Evolutionary conservation across 805 yeast species (phyloP).

Genomic region (Nakazawaea laoshanensis): DNA sequence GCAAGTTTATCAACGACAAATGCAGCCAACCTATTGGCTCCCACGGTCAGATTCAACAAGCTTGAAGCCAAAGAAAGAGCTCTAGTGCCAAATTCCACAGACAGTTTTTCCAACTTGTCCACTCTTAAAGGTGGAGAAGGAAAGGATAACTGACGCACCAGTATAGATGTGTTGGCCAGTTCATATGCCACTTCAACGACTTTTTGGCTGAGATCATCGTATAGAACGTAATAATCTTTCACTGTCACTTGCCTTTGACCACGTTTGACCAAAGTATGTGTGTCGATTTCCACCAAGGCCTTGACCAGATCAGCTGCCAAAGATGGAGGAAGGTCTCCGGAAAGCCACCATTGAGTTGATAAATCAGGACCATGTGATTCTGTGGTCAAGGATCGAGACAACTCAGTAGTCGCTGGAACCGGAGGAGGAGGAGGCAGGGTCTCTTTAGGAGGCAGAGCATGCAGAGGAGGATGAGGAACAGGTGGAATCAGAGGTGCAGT

Average conservation of each 20-base stretch:
- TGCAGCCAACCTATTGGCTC: constrained; percentile 7
- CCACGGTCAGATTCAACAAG: constrained; percentile 21
- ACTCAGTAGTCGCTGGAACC: neutral
- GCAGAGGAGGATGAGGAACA: neutral
- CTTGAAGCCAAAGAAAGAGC: constrained; percentile 38
- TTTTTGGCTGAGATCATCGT: constrained; percentile 64
- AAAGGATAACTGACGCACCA: constrained; percentile 21
- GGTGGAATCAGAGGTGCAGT: neutral
- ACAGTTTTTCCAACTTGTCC: constrained; percentile 38
- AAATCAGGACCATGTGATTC: neutral
- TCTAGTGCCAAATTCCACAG: constrained; percentile 41
- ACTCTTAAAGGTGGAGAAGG: constrained; percentile 36
- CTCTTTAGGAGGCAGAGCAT: neutral
- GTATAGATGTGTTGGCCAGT: constrained; percentile 37
- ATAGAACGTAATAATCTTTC: constrained; percentile 64
- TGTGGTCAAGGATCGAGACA: neutral
- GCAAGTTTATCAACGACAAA: constrained; percentile 8
- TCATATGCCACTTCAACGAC: constrained; percentile 49
- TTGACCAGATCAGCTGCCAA: constrained; percentile 31
- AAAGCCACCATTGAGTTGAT: constrained; percentile 58
- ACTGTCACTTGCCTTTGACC: constrained; percentile 38
- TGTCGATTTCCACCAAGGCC: constrained; percentile 59
- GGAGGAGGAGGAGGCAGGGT: neutral
- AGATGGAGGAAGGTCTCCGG: constrained; percentile 47
- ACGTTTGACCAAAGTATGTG: constrained; percentile 45